A percentile compares a stretch with the other conserved stretches of the same genome.
Evolutionary conservation across 2,329 filamentous ascomycete genomes (phyloP).

Genomic region (Penicillium aurantiogriseum): DNA sequence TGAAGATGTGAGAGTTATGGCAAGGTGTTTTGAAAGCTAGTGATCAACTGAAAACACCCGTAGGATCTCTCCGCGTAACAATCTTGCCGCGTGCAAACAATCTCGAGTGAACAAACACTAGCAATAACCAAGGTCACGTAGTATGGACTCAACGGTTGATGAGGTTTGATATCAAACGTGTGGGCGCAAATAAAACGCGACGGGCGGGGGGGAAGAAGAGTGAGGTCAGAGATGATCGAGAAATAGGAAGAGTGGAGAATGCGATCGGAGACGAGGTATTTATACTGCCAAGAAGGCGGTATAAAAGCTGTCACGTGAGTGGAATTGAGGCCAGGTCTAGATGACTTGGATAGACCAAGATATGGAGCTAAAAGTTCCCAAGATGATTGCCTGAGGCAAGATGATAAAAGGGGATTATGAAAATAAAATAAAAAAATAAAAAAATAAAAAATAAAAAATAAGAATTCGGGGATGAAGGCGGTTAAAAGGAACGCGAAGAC

Average conservation of each 20-base stretch:
- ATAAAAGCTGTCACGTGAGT: slow-evolving; percentile 37
- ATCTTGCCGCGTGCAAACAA: slow-evolving; percentile 20
- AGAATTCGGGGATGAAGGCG: slow-evolving; percentile 12
- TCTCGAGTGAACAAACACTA: slow-evolving; percentile 26
- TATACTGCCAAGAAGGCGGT: slow-evolving; percentile 46
- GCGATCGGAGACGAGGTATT: slow-evolving; percentile 39
- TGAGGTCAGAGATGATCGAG: slow-evolving; percentile 23
- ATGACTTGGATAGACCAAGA: slow-evolving; percentile 1
- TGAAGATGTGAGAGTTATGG: slow-evolving; percentile 19
- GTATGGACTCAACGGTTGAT: slow-evolving; percentile 5
- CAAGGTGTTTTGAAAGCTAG: slow-evolving; percentile 21
- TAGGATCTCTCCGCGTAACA: neutral
- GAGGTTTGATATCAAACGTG: slow-evolving; percentile 21
- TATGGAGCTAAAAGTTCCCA: slow-evolving; percentile 1
- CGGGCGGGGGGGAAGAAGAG: slow-evolving; percentile 5
- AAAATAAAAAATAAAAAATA: slow-evolving; percentile 15
- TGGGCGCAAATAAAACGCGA: slow-evolving; percentile 19
- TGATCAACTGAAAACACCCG: slow-evolving; percentile 33
- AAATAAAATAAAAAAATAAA: slow-evolving; percentile 5
- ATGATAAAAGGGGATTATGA: slow-evolving; percentile 9
- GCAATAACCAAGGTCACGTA: neutral
- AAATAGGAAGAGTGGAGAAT: slow-evolving; percentile 38
- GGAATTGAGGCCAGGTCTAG: slow-evolving; percentile 3
- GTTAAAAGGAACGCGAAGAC: slow-evolving; percentile 19
- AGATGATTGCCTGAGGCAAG: slow-evolving; percentile 12